Conservation (phyloP, 768 basidiomycete species). For the Hygrophoropsis aurantiaca region DNA sequence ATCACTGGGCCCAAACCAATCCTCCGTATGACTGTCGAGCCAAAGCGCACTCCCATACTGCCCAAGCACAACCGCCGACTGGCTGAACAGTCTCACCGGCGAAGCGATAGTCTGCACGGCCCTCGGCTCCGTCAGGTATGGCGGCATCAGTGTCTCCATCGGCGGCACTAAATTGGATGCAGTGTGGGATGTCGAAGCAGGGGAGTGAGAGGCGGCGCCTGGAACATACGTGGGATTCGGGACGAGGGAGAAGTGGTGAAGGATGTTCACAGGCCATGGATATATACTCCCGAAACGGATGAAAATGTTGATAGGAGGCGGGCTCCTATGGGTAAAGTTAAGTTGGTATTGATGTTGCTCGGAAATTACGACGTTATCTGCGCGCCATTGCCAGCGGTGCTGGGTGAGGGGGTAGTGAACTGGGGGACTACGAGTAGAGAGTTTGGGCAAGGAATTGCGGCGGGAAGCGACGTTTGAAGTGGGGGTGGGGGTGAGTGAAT, state of each 20-base stretch:
- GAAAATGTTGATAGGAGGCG: conserved; percentile 47
- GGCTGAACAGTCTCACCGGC: conserved; percentile 57
- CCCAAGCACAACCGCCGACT: conserved; percentile 54
- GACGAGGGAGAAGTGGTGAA: conserved; percentile 59
- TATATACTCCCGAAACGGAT: conserved; percentile 60
- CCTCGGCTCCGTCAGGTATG: conserved; percentile 42
- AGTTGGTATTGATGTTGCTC: conserved; percentile 31
- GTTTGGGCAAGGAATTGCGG: too few species aligned
- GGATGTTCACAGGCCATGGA: conserved; percentile 68
- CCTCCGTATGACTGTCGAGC: conserved; percentile 63
- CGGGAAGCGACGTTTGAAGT: conserved; percentile 16
- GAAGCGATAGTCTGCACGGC: conserved; percentile 44
- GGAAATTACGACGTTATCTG: conserved; percentile 49
- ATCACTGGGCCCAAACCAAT: conserved; percentile 42
- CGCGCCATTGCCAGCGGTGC: conserved; percentile 55
- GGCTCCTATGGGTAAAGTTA: conserved; percentile 10
- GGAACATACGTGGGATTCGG: conserved; percentile 41
- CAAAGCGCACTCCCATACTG: conserved; percentile 62
- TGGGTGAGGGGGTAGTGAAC: conserved; percentile 44
- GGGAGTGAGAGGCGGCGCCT: conserved; percentile 5
- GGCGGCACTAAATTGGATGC: conserved; percentile 38
- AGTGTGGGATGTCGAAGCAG: neutral
- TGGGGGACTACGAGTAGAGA: conserved; percentile 10
- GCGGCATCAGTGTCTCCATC: too few species aligned
- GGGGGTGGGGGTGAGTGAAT: conserved; percentile 30